Evolutionary conservation across 345 rosid species (phyloP).

Genomic region (Erodium maritimum): DNA sequence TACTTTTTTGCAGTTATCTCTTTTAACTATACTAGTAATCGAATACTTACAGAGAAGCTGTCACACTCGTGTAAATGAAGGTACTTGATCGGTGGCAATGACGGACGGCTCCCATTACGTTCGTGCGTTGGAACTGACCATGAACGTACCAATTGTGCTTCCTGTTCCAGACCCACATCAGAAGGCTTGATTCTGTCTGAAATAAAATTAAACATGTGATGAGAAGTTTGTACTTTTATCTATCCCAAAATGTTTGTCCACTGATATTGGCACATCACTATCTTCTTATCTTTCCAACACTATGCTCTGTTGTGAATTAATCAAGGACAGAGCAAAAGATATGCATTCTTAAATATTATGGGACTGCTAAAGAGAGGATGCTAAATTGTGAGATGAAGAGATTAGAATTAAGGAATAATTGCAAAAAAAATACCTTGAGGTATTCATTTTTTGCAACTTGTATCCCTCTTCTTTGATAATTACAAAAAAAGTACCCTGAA

Average conservation of each 20-base stretch:
- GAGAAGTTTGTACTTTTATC: conserved; percentile 5
- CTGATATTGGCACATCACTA: not conserved
- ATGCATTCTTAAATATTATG: too few relatives aligned
- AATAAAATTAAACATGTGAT: conserved; percentile 7
- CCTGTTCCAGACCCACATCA: conserved; percentile 33
- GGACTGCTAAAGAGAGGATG: too few relatives aligned
- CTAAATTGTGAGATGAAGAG: too few relatives aligned
- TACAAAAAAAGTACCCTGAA: too few relatives aligned
- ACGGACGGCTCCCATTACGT: not conserved
- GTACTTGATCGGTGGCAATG: not conserved
- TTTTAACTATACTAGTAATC: too few relatives aligned
- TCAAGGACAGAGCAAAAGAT: too few relatives aligned
- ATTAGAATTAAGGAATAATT: too few relatives aligned
- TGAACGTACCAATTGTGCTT: conserved; percentile 20
- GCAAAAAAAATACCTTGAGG: too few relatives aligned
- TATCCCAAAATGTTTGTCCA: not conserved
- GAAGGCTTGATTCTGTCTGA: conserved; percentile 34
- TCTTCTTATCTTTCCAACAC: not conserved
- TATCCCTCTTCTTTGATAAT: too few relatives aligned
- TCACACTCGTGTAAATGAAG: conserved; percentile 82
- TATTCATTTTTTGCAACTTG: too few relatives aligned
- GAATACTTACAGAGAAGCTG: conserved; percentile 68
- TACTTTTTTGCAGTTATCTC: too few relatives aligned
- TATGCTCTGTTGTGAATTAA: too few relatives aligned
- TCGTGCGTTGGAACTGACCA: conserved; percentile 11